Evolutionary conservation across 2,329 filamentous ascomycete genomes (phyloP), one percentile per base, ranked within the genome.

Genomic region (Apiospora aurea): DNA sequence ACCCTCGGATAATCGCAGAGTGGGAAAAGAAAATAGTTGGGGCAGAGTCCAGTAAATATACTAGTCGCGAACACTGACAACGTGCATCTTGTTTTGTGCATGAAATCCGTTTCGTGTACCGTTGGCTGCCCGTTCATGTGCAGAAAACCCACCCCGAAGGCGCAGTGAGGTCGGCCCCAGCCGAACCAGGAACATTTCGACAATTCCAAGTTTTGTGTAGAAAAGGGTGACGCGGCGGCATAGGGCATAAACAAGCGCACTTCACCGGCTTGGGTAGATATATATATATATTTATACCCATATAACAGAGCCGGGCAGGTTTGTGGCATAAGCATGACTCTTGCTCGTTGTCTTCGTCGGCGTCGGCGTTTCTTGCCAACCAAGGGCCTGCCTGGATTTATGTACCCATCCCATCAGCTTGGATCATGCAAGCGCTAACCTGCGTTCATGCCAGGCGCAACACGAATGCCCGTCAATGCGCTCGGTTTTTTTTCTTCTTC

Each of bases 341-440:
- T 21, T 21, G 5, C 51, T 11, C 16, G 53, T 34, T 61, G 16
- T 61, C 29, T 5, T 18, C 34, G 46, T 61, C 53, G 53, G 53
- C 18, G 16, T 21, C 53, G 53, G 53, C 34, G 16, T 21, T 38
- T 61, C 53, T 29, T 61, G 34, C 34, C 5, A 5, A 38, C 34
- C 7, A 38, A 38, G 5, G 5, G 7, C 5, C 5, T 38, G 26
- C 34, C 21, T 38, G 29, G 29, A 34, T 21, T n/a, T 16, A 41
- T 29, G 26, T 29, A 29, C 26, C 26, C 38, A 41, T 61, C 29
- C 53, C 29, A 38, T 11, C 29, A 21, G 18, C 5, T 38, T 57
- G 24, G 24, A 11, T 38, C 53, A 61, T 61, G 53, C 53, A 61
- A 61, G 26, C 53, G 53, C 53, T 61, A 61, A 29, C 26, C 26